phyloP scores from a whole-genome alignment of 2,329 filamentous ascomycete species.

The Stagonosporopsis tanaceti region DNA sequence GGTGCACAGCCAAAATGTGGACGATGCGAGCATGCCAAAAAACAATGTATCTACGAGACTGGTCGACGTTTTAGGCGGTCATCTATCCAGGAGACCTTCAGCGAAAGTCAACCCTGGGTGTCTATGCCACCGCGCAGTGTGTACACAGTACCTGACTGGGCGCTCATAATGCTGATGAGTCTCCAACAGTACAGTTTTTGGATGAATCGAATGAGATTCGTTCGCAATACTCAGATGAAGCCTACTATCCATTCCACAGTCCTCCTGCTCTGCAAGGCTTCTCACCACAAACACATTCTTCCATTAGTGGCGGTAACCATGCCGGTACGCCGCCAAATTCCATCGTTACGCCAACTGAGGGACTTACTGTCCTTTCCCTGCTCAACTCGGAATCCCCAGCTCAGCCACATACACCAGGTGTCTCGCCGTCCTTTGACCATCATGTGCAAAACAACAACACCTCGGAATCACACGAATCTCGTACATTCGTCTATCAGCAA shows the following conservation, averaged over 20 bases:
- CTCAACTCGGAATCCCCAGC: slow-evolving; percentile 45
- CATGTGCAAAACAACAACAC: slow-evolving; percentile 11
- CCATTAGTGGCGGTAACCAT: slow-evolving; percentile 24
- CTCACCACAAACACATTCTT: slow-evolving; percentile 20
- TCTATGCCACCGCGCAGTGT: slow-evolving; percentile 46
- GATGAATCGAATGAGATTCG: slow-evolving; percentile 47
- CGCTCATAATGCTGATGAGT: slow-evolving; percentile 18
- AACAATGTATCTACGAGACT: slow-evolving; percentile 46
- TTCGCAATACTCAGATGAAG: slow-evolving; percentile 40
- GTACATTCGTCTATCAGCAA: slow-evolving; percentile 43
- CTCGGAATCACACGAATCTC: slow-evolving; percentile 20
- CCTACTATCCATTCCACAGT: slow-evolving; percentile 24
- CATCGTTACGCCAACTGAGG: slow-evolving; percentile 38
- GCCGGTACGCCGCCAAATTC: slow-evolving; percentile 28
- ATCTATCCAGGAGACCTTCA: slow-evolving; percentile 44
- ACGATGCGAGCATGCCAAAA: slow-evolving; percentile 44
- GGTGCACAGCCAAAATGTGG: slow-evolving; percentile 45
- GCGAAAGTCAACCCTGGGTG: slow-evolving; percentile 46
- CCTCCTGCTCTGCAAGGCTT: slow-evolving; percentile 21
- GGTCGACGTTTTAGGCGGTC: slow-evolving; percentile 47
- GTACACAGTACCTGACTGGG: neutral
- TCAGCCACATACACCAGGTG: slow-evolving; percentile 22
- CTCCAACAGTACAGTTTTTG: slow-evolving; percentile 44
- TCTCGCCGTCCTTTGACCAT: slow-evolving; percentile 29
- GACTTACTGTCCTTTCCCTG: slow-evolving; percentile 44